Base-by-base conservation (phyloP, 768 basidiomycete genomes). In the Boletus vermiculosoides region DNA sequence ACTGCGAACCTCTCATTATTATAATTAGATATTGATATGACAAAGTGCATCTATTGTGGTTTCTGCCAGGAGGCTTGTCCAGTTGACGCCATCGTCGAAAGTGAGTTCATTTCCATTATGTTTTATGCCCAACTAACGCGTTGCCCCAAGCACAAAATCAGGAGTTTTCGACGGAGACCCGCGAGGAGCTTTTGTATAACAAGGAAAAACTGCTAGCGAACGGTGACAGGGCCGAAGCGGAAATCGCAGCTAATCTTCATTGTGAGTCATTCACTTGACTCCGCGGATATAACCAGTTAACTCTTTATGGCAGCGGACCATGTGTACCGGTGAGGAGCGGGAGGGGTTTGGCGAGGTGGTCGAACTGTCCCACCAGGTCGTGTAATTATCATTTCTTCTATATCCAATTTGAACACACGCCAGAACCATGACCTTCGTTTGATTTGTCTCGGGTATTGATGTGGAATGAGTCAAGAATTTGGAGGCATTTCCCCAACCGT, bases 51-150 rank as follows among this genome's bases (percentile, higher is more conserved):
- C 68, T 99, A 99, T 80, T 99, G 97, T 75, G 97, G 97, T 52
- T 98, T 98, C 81, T 98, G 97, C 74, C 96, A 98, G 75, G 97
- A 98, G 77, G 97, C 97, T 31, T 99, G 97, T 73, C 97, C 97
- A 2, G 97, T 98, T 55, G 97, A 98, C 75, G 97, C 97, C 57
- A 98, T 99, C 66, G 97, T 99, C 53, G 97, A 98, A 79, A 96
- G 95, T 96, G 70, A 62, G 92, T 78, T 41, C 50, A 25, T 25
- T 45, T 50, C 53, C 64, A 47, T 59, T 45, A 34, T 55, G n/a
- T 44, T 52, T 53, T 28, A 54, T 57, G 25, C 36, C 33, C 45
- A 8, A 40, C 44, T 42, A 48, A 63, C 46, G 28, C 23, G 12
- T 54, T 20, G 49, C n/a, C 50, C 15, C 12, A 68, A 97, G 94